Percentiles rank a stretch among this genome's conserved stretches.
Conservation (phyloP, 345 rosid species). For the Syzygium aromaticum region DNA sequence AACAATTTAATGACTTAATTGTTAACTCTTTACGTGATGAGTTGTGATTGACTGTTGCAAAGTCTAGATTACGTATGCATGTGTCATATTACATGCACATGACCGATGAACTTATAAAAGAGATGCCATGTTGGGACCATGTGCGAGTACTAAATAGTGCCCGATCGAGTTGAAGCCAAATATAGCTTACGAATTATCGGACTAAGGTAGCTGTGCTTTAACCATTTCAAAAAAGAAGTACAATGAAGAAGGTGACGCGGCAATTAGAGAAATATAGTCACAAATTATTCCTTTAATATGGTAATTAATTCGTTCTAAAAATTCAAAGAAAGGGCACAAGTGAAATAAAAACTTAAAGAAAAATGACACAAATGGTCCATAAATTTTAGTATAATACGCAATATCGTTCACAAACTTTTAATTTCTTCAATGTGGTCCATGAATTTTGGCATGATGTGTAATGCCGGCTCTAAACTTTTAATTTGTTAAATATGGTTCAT, state of each 20-base stretch:
- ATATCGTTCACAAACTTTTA: no score
- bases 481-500: no score
- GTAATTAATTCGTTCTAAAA: no score
- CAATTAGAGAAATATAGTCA: neutral
- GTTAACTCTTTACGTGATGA: neutral
- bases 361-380: no score
- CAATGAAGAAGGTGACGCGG: neutral
- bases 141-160: neutral
- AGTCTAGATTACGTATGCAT: no score
- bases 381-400: no score
- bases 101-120: neutral
- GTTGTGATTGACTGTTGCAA: no score
- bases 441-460: no score
- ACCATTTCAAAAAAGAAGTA: no score
- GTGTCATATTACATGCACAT: fast-evolving
- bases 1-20: neutral
- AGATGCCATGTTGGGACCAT: neutral
- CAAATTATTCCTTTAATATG: neutral
- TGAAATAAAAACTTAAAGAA: neutral
- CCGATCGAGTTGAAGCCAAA: neutral
- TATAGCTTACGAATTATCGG: neutral
- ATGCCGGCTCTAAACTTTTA: no score
- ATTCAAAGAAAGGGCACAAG: neutral
- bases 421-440: no score
- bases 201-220: neutral